Conservation (phyloP, 2,329 filamentous ascomycete genomes). For the Mariannaea elegans region DNA sequence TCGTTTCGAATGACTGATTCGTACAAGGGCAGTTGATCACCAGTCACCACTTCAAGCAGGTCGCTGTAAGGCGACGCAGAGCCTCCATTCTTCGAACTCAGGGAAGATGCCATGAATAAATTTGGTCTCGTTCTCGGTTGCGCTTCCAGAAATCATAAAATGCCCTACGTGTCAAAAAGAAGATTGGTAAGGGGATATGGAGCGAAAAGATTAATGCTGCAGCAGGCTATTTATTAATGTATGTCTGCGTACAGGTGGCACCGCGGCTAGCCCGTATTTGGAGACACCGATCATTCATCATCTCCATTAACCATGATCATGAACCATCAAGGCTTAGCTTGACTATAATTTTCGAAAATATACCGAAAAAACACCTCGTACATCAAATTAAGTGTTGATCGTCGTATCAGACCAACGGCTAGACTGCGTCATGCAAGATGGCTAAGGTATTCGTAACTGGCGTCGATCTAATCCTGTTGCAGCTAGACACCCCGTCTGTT, state of each 20-base stretch:
- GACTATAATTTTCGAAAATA: not conserved
- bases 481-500: not conserved
- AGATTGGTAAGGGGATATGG: not conserved
- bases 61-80: slow-evolving; percentile 22
- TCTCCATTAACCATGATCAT: not conserved
- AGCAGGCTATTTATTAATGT: not conserved
- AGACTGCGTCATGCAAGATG: not conserved
- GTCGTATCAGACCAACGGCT: not conserved
- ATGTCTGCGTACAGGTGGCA: not conserved
- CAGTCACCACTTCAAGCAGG: slow-evolving; percentile 18
- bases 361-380: not conserved
- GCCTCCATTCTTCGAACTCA: not conserved
- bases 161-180: not conserved
- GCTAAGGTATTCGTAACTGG: not conserved
- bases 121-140: not conserved
- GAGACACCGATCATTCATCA: no score
- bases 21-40: slow-evolving; percentile 23
- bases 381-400: not conserved
- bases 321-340: not conserved
- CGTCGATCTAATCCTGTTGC: not conserved
- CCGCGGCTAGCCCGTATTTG: slow-evolving; percentile 9
- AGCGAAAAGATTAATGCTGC: not conserved
- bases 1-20: slow-evolving; percentile 15
- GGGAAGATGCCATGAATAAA: slow-evolving; percentile 15
- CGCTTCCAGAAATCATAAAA: not conserved